A percentile compares a stretch with the other conserved stretches of the same genome.
phyloP scores from a whole-genome alignment of 495 filamentous ascomycete genomes.

The Astrothelium subdiscretum region DNA sequence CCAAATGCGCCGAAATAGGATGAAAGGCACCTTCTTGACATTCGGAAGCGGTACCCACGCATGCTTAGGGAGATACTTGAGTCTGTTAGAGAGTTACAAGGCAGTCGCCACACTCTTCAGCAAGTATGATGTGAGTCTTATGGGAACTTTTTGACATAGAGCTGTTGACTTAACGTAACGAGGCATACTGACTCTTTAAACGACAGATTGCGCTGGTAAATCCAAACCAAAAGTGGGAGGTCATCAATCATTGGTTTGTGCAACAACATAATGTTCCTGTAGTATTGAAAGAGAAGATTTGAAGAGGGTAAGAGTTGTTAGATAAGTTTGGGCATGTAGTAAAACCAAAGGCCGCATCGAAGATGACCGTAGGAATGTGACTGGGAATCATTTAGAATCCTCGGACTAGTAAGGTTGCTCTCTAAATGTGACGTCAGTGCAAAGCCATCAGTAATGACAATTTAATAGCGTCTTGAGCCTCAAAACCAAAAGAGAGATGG shows the following conservation, averaged over 20 bases:
- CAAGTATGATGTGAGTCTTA: constrained; percentile 12
- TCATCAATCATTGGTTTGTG: constrained; percentile 2
- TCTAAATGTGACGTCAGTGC: no score
- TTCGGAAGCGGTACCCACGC: constrained; percentile 8
- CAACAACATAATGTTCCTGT: background rate
- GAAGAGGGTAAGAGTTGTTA: no score
- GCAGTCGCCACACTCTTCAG: constrained; percentile 7
- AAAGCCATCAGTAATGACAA: no score
- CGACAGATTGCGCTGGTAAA: constrained; percentile 1
- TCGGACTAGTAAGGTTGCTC: no score
- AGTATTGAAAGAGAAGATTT: constrained; percentile 21
- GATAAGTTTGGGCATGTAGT: no score
- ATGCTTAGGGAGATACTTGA: constrained; percentile 7
- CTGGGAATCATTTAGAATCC: no score
- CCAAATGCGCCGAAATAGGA: background rate
- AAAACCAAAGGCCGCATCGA: no score
- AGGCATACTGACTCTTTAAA: background rate
- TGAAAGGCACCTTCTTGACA: constrained; percentile 3
- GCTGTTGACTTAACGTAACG: no score
- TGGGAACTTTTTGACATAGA: background rate
- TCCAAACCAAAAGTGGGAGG: constrained; percentile 5
- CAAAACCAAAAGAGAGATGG: no score
- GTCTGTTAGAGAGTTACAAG: constrained; percentile 9
- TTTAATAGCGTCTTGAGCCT: no score
- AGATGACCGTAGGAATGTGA: no score